Evolutionary conservation across 352 stramenopile species (phyloP).

Genomic region (Phytophthora pini): DNA sequence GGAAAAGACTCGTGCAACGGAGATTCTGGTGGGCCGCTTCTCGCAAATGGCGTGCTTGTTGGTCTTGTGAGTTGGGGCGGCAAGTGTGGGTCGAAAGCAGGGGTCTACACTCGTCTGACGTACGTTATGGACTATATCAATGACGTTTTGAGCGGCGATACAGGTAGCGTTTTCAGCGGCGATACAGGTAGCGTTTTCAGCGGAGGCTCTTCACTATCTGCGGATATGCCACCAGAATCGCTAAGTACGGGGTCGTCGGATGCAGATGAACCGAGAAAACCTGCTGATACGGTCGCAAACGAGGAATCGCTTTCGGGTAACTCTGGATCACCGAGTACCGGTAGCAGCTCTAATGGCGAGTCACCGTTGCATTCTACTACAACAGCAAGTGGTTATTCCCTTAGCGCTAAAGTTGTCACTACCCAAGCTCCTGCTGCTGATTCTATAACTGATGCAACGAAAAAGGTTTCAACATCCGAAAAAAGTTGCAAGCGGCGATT

Average conservation of each 20-base stretch:
- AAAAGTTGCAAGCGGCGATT: constrained; percentile 12
- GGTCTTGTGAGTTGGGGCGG: constrained; percentile 71
- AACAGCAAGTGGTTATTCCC: not conserved
- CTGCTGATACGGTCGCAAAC: not conserved
- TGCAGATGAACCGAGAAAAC: constrained; percentile 6
- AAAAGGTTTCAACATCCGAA: not conserved
- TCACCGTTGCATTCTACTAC: not conserved
- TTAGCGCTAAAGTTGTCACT: not conserved
- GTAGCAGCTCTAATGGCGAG: not conserved
- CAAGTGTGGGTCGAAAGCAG: constrained; percentile 51
- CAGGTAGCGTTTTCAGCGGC: constrained; percentile 34
- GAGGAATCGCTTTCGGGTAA: constrained; percentile 1
- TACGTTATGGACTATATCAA: constrained; percentile 64
- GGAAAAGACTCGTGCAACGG: constrained; percentile 68
- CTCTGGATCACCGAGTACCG: not conserved
- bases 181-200: constrained; percentile 12
- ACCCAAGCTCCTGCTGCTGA: not conserved
- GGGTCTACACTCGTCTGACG: constrained; percentile 58
- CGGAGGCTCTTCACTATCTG: not conserved
- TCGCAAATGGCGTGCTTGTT: constrained; percentile 49
- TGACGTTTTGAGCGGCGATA: constrained; percentile 39
- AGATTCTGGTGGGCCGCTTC: constrained; percentile 64
- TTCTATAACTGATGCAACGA: not conserved
- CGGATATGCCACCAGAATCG: not conserved
- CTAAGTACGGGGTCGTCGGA: constrained; percentile 4